These are phyloP conservation scores for Xanthoparmelia taractica DNA, from an alignment of 495 filamentous ascomycete genomes.

Conservation along the genomic window DNA sequence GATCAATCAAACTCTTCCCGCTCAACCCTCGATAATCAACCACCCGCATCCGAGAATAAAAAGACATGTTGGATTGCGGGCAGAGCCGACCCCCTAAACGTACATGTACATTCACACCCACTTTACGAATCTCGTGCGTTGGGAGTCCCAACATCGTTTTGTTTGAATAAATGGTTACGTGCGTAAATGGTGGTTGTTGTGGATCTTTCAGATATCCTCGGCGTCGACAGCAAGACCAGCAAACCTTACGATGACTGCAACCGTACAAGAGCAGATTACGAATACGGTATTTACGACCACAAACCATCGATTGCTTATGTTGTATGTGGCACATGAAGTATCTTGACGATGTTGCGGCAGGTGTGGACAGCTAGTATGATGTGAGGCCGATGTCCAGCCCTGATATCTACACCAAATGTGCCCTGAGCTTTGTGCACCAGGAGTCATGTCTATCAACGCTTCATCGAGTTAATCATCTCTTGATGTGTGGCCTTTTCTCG, in stretches of 20 bases:
- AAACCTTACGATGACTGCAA: not conserved
- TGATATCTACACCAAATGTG: conserved; percentile 9
- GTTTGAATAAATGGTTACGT: not conserved
- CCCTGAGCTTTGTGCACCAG: not conserved
- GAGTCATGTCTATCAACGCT: conserved; percentile 15
- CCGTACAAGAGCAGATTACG: not conserved
- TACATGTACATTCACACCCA: no score
- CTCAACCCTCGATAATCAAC: not conserved
- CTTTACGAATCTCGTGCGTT: not conserved
- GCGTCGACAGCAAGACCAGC: not conserved
- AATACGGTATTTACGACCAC: not conserved
- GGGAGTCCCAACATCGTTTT: not conserved
- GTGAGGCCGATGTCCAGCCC: not conserved
- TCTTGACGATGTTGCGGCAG: not conserved
- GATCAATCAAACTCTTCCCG: not conserved
- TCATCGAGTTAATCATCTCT: conserved; percentile 65
- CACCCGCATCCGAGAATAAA: not conserved
- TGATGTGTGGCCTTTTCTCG: conserved; percentile 77
- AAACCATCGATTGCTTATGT: not conserved
- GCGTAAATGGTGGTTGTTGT: not conserved
- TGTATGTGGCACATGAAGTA: not conserved
- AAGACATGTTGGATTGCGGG: not conserved
- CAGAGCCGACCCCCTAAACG: not conserved
- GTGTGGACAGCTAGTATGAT: not conserved
- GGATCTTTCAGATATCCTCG: not conserved